Conservation (phyloP, 345 rosid genomes). For the Eucalyptus brandiana region DNA sequence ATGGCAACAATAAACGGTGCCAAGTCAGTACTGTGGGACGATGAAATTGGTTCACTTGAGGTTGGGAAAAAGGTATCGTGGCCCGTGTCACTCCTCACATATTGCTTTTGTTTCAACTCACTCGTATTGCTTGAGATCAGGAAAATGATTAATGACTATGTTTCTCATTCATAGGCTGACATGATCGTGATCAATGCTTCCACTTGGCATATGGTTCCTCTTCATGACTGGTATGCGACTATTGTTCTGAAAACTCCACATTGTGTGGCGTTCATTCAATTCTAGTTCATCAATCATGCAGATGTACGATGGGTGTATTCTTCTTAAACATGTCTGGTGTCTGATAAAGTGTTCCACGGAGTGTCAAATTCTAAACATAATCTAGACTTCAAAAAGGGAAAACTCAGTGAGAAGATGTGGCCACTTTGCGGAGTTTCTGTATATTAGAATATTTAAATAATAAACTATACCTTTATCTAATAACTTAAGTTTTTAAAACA, state of each 20-base stretch:
- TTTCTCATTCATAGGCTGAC: slow-evolving; percentile 38
- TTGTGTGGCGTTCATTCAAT: background rate
- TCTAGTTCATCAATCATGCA: background rate
- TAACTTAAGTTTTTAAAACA: too few species aligned
- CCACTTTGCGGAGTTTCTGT: background rate
- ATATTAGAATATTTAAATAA: too few species aligned
- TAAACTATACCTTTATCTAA: rapidly evolving
- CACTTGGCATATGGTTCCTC: slow-evolving; percentile 53
- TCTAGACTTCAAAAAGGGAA: background rate
- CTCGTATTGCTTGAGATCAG: background rate
- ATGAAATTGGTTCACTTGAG: slow-evolving; percentile 68
- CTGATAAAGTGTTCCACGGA: background rate
- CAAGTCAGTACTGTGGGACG: slow-evolving; percentile 57
- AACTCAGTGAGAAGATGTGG: background rate
- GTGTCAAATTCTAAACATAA: background rate
- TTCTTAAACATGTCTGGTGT: background rate
- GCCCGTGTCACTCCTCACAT: background rate
- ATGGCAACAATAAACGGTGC: slow-evolving; percentile 65
- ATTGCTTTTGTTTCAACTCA: background rate
- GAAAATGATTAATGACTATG: background rate
- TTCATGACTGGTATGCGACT: slow-evolving; percentile 42
- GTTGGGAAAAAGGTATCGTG: slow-evolving; percentile 41
- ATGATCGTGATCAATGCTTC: slow-evolving; percentile 40
- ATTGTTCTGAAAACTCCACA: background rate
- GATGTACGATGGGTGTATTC: background rate